A percentile compares a stretch with the other conserved stretches of the same genome.
phyloP scores from a whole-genome alignment of 2,329 filamentous ascomycete genomes.

The Clarireedia homoeocarpa region DNA sequence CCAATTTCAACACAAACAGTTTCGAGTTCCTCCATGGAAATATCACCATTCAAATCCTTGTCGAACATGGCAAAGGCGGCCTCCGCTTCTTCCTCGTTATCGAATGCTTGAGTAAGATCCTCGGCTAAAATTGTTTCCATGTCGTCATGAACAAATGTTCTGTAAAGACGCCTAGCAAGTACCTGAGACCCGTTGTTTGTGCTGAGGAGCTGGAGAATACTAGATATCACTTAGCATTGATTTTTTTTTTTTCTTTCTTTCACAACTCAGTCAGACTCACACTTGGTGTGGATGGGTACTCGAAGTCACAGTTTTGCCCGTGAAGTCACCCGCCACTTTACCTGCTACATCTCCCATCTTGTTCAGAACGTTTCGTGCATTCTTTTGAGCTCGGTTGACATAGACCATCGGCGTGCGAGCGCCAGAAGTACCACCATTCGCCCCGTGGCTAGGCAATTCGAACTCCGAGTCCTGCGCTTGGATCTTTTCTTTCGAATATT shows the following conservation, averaged over 20 bases:
- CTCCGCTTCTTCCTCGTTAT: constrained; percentile 76
- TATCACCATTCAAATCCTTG: constrained; percentile 93
- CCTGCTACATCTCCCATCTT: constrained; percentile 82
- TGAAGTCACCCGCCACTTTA: constrained; percentile 84
- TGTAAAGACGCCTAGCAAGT: constrained; percentile 78
- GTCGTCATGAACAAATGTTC: constrained; percentile 70
- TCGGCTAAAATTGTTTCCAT: constrained; percentile 70
- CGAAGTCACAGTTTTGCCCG: constrained; percentile 59
- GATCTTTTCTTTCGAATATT: constrained; percentile 55
- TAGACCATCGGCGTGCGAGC: constrained; percentile 61
- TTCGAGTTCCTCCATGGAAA: constrained; percentile 91
- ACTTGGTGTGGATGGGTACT: constrained; percentile 80
- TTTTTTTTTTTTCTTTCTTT: background rate
- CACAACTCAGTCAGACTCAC: constrained; percentile 13
- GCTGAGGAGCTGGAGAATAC: constrained; percentile 64
- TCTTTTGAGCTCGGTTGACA: constrained; percentile 61
- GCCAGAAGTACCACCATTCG: constrained; percentile 35
- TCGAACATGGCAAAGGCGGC: constrained; percentile 90
- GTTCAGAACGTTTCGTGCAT: constrained; percentile 65
- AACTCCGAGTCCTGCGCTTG: constrained; percentile 70
- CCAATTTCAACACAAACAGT: constrained; percentile 91
- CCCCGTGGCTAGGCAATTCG: constrained; percentile 38
- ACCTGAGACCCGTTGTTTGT: constrained; percentile 71
- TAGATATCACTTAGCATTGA: constrained; percentile 15
- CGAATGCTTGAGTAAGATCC: constrained; percentile 72